Evolutionary conservation across 306 rosid species (phyloP).

Genomic region (Vigna radiata): DNA sequence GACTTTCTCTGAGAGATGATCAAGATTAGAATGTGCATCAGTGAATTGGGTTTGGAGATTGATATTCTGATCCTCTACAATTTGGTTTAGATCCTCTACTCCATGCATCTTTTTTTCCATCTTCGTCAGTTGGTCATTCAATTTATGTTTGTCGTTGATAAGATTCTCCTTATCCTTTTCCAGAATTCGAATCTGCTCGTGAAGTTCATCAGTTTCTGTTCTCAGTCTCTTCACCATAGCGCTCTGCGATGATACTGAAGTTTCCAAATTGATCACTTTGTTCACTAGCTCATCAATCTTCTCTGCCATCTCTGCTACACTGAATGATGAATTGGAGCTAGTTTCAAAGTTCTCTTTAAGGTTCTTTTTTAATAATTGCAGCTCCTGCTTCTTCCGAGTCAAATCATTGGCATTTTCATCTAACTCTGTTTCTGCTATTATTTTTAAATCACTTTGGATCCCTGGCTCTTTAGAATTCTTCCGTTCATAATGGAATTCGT

Average conservation of each 20-base stretch:
- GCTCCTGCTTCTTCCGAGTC: slow-evolving; percentile 52
- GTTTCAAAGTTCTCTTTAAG: slow-evolving; percentile 63
- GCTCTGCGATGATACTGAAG: slow-evolving; percentile 74
- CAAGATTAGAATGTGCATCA: slow-evolving; percentile 63
- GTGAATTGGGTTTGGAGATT: slow-evolving; percentile 67
- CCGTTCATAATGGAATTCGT: slow-evolving; percentile 50
- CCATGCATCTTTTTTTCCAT: slow-evolving; percentile 66
- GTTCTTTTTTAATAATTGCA: slow-evolving; percentile 57
- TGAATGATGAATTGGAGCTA: slow-evolving; percentile 55
- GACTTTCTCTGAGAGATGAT: slow-evolving; percentile 64
- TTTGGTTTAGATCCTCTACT: slow-evolving; percentile 61
- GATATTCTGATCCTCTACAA: slow-evolving; percentile 62
- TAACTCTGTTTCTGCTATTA: slow-evolving; percentile 24
- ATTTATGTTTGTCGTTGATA: slow-evolving; percentile 54
- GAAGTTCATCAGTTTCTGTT: slow-evolving; percentile 76
- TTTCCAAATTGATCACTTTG: slow-evolving; percentile 79
- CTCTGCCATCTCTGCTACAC: slow-evolving; percentile 83
- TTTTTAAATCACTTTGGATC: slow-evolving; percentile 38
- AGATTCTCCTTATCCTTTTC: slow-evolving; percentile 70
- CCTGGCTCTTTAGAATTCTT: slow-evolving; percentile 33
- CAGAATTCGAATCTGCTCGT: slow-evolving; percentile 62
- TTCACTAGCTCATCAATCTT: slow-evolving; percentile 84
- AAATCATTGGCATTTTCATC: slow-evolving; percentile 41
- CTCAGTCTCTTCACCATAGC: slow-evolving; percentile 71
- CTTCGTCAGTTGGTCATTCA: slow-evolving; percentile 62